A percentile compares a stretch with the other conserved stretches of the same genome.
Evolutionary conservation across 1,284 basidiomycete genomes (phyloP).

Genomic region (Termitomyces sp.): DNA sequence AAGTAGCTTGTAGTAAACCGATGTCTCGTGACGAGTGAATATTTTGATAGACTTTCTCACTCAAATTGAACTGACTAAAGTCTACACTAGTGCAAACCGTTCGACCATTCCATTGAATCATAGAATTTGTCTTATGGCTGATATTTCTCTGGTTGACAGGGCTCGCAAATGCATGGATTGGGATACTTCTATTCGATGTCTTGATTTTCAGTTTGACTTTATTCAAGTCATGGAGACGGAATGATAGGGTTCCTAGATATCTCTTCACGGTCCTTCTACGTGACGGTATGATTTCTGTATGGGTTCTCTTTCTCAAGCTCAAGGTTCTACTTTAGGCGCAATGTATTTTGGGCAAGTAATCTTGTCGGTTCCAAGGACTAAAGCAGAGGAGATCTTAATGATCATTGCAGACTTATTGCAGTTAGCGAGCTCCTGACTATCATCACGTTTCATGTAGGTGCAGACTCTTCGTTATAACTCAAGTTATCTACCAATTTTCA

Average conservation of each 20-base stretch:
- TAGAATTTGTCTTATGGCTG: background rate
- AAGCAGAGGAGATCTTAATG: background rate
- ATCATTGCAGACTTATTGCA: conserved; percentile 21
- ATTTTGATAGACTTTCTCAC: background rate
- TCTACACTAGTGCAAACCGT: conserved; percentile 15
- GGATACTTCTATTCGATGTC: conserved; percentile 24
- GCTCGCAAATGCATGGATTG: conserved; percentile 25
- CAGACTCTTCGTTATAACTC: background rate
- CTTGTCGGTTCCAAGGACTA: background rate
- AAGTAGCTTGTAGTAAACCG: conserved; percentile 18
- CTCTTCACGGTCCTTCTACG: conserved; percentile 23
- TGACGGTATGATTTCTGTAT: conserved; percentile 18
- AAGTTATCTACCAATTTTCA: background rate
- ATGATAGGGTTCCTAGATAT: conserved; percentile 9
- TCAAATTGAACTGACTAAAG: background rate
- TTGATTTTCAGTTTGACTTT: conserved; percentile 27
- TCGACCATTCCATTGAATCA: background rate
- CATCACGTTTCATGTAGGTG: conserved; percentile 21
- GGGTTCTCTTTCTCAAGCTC: background rate
- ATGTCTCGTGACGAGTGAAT: conserved; percentile 16
- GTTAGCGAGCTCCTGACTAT: conserved; percentile 19
- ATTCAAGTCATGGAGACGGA: conserved; percentile 20
- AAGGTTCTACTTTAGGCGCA: conserved; percentile 15
- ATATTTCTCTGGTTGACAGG: conserved; percentile 9
- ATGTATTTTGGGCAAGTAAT: conserved; percentile 26